Evolutionary conservation across 192 early-diverging fungal genomes (phyloP).

Genomic region (Spizellomyces sp.): DNA sequence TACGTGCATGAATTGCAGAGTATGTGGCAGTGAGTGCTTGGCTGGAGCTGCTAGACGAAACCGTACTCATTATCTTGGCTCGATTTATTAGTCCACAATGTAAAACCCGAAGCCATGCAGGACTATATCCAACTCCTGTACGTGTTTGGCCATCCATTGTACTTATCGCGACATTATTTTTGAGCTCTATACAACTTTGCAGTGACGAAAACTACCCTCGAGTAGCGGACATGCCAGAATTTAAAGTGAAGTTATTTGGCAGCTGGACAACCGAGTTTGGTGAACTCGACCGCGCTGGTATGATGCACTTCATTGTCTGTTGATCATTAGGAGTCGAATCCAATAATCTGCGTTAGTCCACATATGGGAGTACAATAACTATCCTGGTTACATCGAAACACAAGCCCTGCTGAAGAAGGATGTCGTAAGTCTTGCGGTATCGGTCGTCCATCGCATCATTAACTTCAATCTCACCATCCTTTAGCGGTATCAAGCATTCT

Average conservation of each 20-base stretch:
- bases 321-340: not conserved
- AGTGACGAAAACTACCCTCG: conserved; percentile 77
- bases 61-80: not conserved
- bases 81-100: conserved; percentile 68
- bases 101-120: conserved; percentile 82
- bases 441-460: not conserved
- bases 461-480: not conserved
- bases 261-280: conserved; percentile 89
- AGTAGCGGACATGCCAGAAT: conserved; percentile 74
- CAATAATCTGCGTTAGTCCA: conserved; percentile 60
- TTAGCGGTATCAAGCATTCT: conserved; percentile 65
- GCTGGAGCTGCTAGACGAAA: not conserved
- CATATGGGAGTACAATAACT: conserved; percentile 94
- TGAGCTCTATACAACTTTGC: conserved; percentile 10
- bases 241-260: conserved; percentile 81
- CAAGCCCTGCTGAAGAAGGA: conserved; percentile 63
- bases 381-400: conserved; percentile 75
- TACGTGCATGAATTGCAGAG: conserved; percentile 88
- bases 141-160: not conserved
- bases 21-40: conserved; percentile 34
- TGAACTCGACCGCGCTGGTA: conserved; percentile 81
- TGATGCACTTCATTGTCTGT: conserved; percentile 14
- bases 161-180: not conserved
- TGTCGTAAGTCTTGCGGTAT: conserved; percentile 42
- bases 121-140: conserved; percentile 79